These are phyloP conservation scores for Camellia sinensis DNA, from an alignment of 148 eudicot species.

Conservation along the genomic window DNA sequence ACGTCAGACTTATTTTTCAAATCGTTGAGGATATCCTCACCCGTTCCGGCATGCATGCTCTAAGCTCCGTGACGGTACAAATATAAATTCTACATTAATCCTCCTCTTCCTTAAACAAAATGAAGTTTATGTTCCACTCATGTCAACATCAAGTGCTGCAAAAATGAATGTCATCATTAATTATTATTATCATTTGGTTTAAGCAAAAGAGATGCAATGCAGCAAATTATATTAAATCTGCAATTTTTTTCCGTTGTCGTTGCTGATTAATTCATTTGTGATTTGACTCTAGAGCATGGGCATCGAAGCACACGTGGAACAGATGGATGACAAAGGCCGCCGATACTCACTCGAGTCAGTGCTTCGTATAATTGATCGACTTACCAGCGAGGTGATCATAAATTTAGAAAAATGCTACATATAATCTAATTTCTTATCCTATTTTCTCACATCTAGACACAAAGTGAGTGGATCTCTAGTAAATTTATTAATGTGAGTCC, in stretches of 20 bases:
- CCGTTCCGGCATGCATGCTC: constrained; percentile 12
- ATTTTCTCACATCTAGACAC: too few relatives aligned
- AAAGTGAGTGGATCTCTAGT: too few relatives aligned
- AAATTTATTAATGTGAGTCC: too few relatives aligned
- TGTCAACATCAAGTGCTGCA: too few relatives aligned
- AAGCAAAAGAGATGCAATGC: too few relatives aligned
- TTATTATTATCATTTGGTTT: too few relatives aligned
- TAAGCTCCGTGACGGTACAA: background rate
- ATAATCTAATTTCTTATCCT: too few relatives aligned
- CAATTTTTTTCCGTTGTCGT: background rate
- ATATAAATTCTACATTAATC: background rate
- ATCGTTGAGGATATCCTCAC: constrained; percentile 31
- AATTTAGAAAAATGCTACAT: too few relatives aligned
- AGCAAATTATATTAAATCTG: too few relatives aligned
- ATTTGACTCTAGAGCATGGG: constrained; percentile 14
- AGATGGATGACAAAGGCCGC: constrained; percentile 17
- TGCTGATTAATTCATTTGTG: background rate
- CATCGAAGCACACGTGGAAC: background rate
- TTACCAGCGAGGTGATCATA: constrained; percentile 29
- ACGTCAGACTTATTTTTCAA: constrained; percentile 23
- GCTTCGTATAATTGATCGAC: constrained; percentile 26
- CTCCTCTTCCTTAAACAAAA: too few relatives aligned
- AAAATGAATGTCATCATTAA: too few relatives aligned
- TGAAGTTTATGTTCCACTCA: too few relatives aligned
- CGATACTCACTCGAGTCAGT: constrained; percentile 19